Evolutionary conservation across 805 yeast species (phyloP).

Genomic region (Pichia eremophila): DNA sequence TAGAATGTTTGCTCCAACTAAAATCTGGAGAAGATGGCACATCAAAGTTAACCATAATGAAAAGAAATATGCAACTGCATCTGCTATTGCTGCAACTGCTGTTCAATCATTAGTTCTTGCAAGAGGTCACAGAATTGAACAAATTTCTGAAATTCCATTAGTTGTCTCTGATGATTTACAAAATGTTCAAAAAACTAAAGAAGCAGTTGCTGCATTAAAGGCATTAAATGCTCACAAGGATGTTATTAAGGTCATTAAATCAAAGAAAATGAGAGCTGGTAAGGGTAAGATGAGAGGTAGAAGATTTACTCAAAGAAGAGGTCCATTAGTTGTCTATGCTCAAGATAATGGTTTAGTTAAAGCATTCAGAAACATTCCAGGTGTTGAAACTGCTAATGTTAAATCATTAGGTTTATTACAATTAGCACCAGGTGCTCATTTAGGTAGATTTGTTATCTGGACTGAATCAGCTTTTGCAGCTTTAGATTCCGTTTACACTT

Average conservation of each 20-base stretch:
- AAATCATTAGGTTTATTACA: constrained; percentile 89
- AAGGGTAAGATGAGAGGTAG: constrained; percentile 99
- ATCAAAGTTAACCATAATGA: constrained; percentile 99
- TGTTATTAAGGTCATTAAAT: constrained; percentile 94
- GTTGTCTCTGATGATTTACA: constrained; percentile 92
- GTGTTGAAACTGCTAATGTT: constrained; percentile 96
- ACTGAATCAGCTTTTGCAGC: constrained; percentile 97
- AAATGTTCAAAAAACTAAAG: constrained; percentile 93
- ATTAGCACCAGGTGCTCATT: constrained; percentile 99
- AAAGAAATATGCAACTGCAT: constrained; percentile 99
- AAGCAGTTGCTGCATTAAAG: constrained; percentile 95
- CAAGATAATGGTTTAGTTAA: constrained; percentile 95
- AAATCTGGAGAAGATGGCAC: constrained; percentile 99
- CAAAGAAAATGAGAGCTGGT: constrained; percentile 99
- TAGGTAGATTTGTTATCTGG: constrained; percentile 99
- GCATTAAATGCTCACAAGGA: constrained; percentile 98
- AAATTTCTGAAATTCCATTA: constrained; percentile 96
- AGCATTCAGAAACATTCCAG: constrained; percentile 99
- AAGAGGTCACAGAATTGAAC: constrained; percentile 99
- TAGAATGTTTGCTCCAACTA: constrained; percentile 99
- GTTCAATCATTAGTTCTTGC: constrained; percentile 97
- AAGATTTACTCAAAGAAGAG: constrained; percentile 99
- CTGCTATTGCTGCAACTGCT: constrained; percentile 98
- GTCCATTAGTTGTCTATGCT: constrained; percentile 97
- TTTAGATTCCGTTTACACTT: constrained; percentile 95